Percentiles rank a stretch among this genome's conserved stretches.
phyloP scores from a whole-genome alignment of 208 protist species.

The Trypanosoma vivax region DNA sequence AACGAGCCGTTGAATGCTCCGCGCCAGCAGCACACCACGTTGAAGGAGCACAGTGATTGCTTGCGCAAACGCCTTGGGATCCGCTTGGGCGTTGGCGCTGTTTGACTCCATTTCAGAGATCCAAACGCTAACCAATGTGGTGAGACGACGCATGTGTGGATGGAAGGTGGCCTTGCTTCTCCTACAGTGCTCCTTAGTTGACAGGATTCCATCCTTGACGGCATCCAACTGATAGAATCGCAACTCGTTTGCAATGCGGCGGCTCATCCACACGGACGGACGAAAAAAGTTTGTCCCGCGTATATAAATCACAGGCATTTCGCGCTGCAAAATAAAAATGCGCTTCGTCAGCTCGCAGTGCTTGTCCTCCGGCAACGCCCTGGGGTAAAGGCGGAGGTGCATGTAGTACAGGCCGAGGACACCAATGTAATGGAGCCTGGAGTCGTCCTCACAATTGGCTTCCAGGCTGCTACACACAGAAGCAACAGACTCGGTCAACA shows the following conservation, averaged over 20 bases:
- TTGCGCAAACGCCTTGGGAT: constrained; percentile 36
- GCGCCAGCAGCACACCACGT: constrained; percentile 52
- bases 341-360: constrained; percentile 11
- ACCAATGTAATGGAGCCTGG: constrained; percentile 37
- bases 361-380: neutral
- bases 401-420: constrained; percentile 65
- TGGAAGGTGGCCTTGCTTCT: constrained; percentile 16
- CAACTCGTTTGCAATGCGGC: constrained; percentile 20
- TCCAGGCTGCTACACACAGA: constrained; percentile 20
- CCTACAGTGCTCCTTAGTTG: constrained; percentile 19
- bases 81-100: constrained; percentile 17
- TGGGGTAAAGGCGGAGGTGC: constrained; percentile 45
- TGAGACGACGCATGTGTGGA: constrained; percentile 23
- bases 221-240: constrained; percentile 17
- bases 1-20: constrained; percentile 52
- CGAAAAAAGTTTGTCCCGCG: constrained; percentile 17
- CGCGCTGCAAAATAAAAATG: constrained; percentile 42
- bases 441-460: constrained; percentile 29
- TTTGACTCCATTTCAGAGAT: constrained; percentile 44
- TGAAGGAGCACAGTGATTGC: constrained; percentile 40
- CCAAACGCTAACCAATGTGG: constrained; percentile 30
- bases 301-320: constrained; percentile 37
- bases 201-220: constrained; percentile 15
- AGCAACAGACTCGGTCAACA: constrained; percentile 25
- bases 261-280: constrained; percentile 21